Evolutionary conservation across 2,329 filamentous ascomycete genomes (phyloP), one percentile per base, ranked within the genome.

Genomic region (Botryotinia calthae): DNA sequence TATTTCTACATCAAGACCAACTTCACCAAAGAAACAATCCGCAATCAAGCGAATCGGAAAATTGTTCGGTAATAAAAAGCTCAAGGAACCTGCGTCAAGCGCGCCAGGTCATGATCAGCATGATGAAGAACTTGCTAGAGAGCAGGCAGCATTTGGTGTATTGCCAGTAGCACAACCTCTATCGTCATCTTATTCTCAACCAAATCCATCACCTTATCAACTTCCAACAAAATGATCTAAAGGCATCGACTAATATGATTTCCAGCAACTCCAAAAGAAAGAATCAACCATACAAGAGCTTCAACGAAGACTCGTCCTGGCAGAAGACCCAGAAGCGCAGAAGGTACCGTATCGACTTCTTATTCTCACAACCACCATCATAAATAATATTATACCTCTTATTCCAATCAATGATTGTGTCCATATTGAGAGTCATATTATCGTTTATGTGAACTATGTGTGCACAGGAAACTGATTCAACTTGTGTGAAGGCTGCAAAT

Each of bases 211-310:
- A 71, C 51, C 25, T 58, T 66, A 51, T 59, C 48, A 59, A 59
- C 40, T 40, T 59, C 20, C 31, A 34, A 16, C 25, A 61, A 40
- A 59, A 40, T 46, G 6, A 56, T 18, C 62, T 42, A 64, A 46
- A 62, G 56, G 28, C 56, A 70, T 44, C 54, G 42, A 74, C 79
- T 81, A 68, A 81, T 76, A 74, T 54, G 14, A 51, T 59, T 64
- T 31, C 69, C 71, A 80, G 78, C 76, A 80, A 75, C 75, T 78
- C 58, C 73, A 77, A 61, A 78, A 76, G 48, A 78, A 79, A 66
- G 76, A 79, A 58, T 44, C 73, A 22, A 56, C 76, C 31, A 78
- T 81, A 51, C 70, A 77, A 75, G 77, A 79, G 59, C 77, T 81
- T 40, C 76, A 79, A 74, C 71, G 73, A 73, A 77, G 72, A 68